Conservation (phyloP, 208 protist species). For the Acanthamoeba castellanii region DNA sequence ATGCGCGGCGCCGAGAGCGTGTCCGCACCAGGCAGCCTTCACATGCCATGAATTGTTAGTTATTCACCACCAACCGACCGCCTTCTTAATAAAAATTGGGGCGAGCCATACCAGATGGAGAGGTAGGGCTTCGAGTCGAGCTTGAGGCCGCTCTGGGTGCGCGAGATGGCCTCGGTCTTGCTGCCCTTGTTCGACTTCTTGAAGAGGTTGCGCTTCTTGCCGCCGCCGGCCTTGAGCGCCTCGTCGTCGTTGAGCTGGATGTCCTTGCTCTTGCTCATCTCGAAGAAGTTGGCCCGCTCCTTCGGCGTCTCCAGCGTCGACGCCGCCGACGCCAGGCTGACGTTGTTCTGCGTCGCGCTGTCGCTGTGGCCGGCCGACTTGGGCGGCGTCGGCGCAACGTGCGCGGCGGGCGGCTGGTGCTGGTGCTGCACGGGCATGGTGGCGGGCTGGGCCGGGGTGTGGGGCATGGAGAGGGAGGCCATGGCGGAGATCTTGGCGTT, state of each 20-base stretch:
- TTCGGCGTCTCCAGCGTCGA: not conserved
- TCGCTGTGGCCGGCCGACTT: not conserved
- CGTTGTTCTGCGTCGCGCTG: not conserved
- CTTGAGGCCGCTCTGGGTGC: not conserved
- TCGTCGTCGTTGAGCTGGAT: constrained; percentile 14
- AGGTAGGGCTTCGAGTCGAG: constrained; percentile 46
- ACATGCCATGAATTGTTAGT: too few species aligned
- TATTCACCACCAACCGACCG: too few species aligned
- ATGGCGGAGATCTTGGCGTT: not conserved
- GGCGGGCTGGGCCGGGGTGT: not conserved
- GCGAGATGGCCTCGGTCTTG: not conserved
- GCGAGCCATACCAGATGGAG: constrained; percentile 9
- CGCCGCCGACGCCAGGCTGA: not conserved
- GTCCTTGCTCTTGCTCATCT: constrained; percentile 12
- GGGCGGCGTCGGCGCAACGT: not conserved
- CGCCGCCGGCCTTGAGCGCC: not conserved
- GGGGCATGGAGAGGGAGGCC: constrained; percentile 33
- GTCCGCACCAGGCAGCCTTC: not conserved
- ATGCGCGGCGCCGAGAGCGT: not conserved
- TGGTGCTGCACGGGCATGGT: not conserved
- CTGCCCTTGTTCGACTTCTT: constrained; percentile 21
- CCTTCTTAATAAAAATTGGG: too few species aligned
- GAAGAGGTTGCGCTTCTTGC: not conserved
- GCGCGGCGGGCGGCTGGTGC: not conserved
- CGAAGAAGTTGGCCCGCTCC: constrained; percentile 15